Evolutionary conservation across 306 rosid species (phyloP), one percentile per base, ranked within the genome.

Genomic region (Urtica urens): DNA sequence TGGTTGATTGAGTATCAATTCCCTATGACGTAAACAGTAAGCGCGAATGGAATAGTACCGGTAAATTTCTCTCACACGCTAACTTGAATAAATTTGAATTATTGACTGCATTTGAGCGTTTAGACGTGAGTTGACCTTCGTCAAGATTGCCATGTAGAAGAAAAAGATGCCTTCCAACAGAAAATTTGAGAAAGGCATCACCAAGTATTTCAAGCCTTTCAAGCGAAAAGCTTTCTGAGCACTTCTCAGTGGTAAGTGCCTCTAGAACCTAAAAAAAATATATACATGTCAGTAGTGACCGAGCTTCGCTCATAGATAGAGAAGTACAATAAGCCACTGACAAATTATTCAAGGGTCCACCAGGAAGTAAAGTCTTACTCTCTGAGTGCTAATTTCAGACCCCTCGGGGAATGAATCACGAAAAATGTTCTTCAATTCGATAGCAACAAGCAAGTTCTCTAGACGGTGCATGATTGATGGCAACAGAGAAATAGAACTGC

Each of bases 201-300:
- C 99, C 99, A 58, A 90, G 95, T 63, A 81, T 72, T 78, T 90
- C 97, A 53, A 90, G 87, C 77, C 99, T 90, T 71, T 90, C 95
- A 58, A 90, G 95, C 46, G 97, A 90, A 77, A 90, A 30, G 12
- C 83, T 67, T 57, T 84, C 97, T 71, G 81, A 87, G 78, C 99
- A 90, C 68, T 64, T 79, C 73, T 90, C 92, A 14, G 95, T 81
- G 66, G 99, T 90, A 50, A 90, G 79, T 34, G 99, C 99, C 74
- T 90, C 94, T 21, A 90, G 61, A 71, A 90, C 54, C 95, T 90
- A 69, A 47, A 12, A 72, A 53, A 60, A 62, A 62, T 49, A 46
- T 64, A 53, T 14, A 28, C 45, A 7, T 51, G 59, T 77, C 46
- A 64, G 59, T 25, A 24, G 29, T 15, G 26, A 25, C 2, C 29